Percentiles rank a stretch among this genome's conserved stretches.
These are phyloP conservation scores for Schoenoplectus triqueter DNA, from an alignment of 202 grass and related monocot species.

Conservation along the genomic window DNA sequence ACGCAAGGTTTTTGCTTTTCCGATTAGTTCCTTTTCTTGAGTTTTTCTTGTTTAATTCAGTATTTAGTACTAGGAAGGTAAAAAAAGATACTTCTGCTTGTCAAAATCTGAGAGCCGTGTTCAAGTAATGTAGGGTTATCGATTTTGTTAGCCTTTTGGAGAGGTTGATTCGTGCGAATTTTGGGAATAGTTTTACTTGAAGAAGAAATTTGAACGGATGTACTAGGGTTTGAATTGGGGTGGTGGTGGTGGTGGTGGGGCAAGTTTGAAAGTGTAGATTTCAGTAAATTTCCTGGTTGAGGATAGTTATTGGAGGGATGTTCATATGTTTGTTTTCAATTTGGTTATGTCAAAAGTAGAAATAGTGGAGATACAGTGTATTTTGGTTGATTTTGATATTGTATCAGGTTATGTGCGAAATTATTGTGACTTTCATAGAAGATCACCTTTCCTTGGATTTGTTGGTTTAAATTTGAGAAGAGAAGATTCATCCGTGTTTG, in stretches of 20 bases:
- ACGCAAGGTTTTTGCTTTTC: conserved; percentile 59
- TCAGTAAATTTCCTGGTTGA: neutral
- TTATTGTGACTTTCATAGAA: neutral
- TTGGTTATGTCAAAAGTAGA: neutral
- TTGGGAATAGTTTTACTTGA: neutral
- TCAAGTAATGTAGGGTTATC: neutral
- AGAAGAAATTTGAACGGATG: neutral
- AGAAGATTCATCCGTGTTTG: neutral
- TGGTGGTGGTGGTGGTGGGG: too few species aligned
- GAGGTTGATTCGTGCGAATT: conserved; percentile 4
- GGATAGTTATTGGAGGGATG: neutral
- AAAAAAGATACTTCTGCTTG: neutral
- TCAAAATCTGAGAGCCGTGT: neutral
- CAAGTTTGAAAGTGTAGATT: neutral
- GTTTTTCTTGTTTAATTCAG: neutral
- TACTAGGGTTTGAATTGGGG: neutral
- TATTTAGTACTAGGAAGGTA: neutral
- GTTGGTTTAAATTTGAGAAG: neutral
- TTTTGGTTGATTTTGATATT: neutral
- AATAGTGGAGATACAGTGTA: neutral
- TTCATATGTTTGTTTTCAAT: too few species aligned
- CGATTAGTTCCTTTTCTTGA: neutral
- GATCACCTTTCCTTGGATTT: neutral
- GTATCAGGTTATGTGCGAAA: neutral
- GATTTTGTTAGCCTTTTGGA: conserved; percentile 1